Conservation (phyloP, 352 stramenopile genomes). For the Globisporangium spiculum region DNA sequence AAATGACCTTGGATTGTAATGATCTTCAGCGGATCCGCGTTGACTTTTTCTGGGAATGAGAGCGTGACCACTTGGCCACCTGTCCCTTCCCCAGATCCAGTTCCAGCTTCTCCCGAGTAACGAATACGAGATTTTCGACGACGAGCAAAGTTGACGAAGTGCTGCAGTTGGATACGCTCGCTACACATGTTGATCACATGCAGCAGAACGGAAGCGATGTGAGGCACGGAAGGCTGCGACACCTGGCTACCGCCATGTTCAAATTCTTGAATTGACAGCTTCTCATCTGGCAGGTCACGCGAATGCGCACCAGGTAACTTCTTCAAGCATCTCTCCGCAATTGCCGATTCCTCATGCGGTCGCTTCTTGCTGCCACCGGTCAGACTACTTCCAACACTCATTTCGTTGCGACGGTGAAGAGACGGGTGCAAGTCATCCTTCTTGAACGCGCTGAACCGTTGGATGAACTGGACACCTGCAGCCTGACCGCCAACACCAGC, state of each 20-base stretch:
- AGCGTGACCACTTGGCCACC: constrained; percentile 83
- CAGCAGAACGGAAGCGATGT: constrained; percentile 74
- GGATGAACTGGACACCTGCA: constrained; percentile 83
- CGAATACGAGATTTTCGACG: constrained; percentile 79
- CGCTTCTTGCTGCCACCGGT: constrained; percentile 11
- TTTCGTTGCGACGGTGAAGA: constrained; percentile 47
- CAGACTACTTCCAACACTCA: constrained; percentile 23
- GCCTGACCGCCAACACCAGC: constrained; percentile 48
- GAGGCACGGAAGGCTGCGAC: constrained; percentile 42
- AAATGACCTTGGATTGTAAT: constrained; percentile 77
- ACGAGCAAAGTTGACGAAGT: constrained; percentile 86
- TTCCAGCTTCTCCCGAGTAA: constrained; percentile 77
- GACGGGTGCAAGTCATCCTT: constrained; percentile 66
- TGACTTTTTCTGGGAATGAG: constrained; percentile 85
- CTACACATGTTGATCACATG: constrained; percentile 84
- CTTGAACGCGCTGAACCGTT: constrained; percentile 80
- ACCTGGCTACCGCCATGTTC: constrained; percentile 15
- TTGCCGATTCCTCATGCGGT: constrained; percentile 39
- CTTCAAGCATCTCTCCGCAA: constrained; percentile 33
- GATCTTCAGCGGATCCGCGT: constrained; percentile 77
- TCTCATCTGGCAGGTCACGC: constrained; percentile 14
- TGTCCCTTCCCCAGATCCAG: constrained; percentile 44
- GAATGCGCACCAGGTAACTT: constrained; percentile 24
- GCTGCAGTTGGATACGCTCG: constrained; percentile 82
- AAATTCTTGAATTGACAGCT: constrained; percentile 16